Percentiles rank a stretch among this genome's conserved stretches.
Evolutionary conservation across 352 stramenopile genomes (phyloP).

Genomic region (Phytophthora crassamura): DNA sequence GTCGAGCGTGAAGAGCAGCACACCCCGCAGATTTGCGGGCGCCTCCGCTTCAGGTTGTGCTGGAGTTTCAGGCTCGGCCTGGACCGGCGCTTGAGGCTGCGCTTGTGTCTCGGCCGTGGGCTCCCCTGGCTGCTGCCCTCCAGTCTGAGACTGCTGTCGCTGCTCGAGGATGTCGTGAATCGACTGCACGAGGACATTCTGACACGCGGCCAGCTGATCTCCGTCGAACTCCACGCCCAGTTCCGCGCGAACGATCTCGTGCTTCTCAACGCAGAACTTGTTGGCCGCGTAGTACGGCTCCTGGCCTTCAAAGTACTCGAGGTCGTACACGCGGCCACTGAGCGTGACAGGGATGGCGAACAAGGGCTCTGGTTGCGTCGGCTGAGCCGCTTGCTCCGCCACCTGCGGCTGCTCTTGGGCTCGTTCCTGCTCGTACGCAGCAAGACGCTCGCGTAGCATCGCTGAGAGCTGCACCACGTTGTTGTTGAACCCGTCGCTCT

Average conservation of each 20-base stretch:
- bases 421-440: conserved; percentile 23
- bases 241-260: conserved; percentile 60
- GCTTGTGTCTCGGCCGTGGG: conserved; percentile 12
- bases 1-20: conserved; percentile 73
- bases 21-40: conserved; percentile 25
- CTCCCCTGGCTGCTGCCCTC: conserved; percentile 26
- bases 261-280: conserved; percentile 77
- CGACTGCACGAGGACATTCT: conserved; percentile 56
- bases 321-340: conserved; percentile 55
- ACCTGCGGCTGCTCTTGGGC: conserved; percentile 10
- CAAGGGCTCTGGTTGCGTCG: conserved; percentile 37
- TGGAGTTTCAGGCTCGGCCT: conserved; percentile 11
- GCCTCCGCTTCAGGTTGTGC: conserved; percentile 15
- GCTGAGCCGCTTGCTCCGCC: conserved; percentile 14
- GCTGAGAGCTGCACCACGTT: conserved; percentile 51
- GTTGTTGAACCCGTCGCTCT: conserved; percentile 48
- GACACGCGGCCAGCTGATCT: conserved; percentile 67
- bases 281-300: conserved; percentile 64
- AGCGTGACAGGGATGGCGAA: conserved; percentile 73
- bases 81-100: conserved; percentile 9
- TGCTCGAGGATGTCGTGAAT: conserved; percentile 43
- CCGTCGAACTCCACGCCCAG: conserved; percentile 61
- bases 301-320: conserved; percentile 74
- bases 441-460: conserved; percentile 47
- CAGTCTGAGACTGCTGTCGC: conserved; percentile 24